These are phyloP conservation scores for Filosporella fistucella DNA, from an alignment of 495 filamentous ascomycete genomes.

Conservation along the genomic window DNA sequence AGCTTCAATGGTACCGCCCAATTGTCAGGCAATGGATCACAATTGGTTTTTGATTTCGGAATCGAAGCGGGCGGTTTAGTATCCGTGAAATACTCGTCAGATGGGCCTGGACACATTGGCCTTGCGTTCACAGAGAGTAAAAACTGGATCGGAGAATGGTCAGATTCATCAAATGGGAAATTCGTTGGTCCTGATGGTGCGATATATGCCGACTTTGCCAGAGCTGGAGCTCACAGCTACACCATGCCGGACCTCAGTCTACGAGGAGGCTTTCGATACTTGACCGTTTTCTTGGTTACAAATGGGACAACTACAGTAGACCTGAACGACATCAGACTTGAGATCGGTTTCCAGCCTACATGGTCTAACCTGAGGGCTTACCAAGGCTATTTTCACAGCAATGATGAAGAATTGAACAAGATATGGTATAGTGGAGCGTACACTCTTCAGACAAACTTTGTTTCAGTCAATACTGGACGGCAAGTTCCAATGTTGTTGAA, in stretches of 20 bases:
- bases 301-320: conserved; percentile 31
- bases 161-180: conserved; percentile 52
- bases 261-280: conserved; percentile 57
- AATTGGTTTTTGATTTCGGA: conserved; percentile 53
- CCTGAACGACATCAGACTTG: conserved; percentile 38
- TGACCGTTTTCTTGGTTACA: conserved; percentile 47
- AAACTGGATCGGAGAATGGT: conserved; percentile 57
- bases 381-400: conserved; percentile 59
- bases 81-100: conserved; percentile 41
- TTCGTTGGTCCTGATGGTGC: conserved; percentile 48
- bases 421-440: conserved; percentile 64
- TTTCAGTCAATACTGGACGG: conserved; percentile 49
- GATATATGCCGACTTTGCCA: conserved; percentile 46
- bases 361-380: conserved; percentile 60
- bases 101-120: conserved; percentile 43
- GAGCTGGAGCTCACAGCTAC: conserved; percentile 34
- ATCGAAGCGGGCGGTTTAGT: conserved; percentile 55
- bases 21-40: conserved; percentile 40
- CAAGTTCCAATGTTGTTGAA: conserved; percentile 40
- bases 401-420: conserved; percentile 53
- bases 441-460: conserved; percentile 55
- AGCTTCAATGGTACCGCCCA: conserved; percentile 27
- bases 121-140: conserved; percentile 60
- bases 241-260: conserved; percentile 47
- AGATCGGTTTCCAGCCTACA: conserved; percentile 57